Evolutionary conservation across 306 rosid species (phyloP).

Genomic region (Fragaria iinumae): DNA sequence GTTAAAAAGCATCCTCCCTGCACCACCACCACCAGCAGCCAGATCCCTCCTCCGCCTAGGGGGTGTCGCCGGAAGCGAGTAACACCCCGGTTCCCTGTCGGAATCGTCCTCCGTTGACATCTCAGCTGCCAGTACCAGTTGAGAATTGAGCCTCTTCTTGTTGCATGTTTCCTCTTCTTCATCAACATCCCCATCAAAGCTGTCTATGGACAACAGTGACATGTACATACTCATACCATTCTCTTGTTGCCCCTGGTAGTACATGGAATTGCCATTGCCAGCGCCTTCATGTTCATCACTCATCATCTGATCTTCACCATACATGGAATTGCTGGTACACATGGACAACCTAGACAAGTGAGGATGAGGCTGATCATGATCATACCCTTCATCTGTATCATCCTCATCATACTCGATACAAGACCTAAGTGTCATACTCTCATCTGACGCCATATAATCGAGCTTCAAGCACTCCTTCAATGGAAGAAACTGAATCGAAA

Average conservation of each 20-base stretch:
- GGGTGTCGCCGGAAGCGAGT: slow-evolving; percentile 64
- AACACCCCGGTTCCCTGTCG: slow-evolving; percentile 47
- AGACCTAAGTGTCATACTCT: slow-evolving; percentile 39
- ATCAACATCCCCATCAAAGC: slow-evolving; percentile 56
- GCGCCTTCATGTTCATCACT: slow-evolving; percentile 23
- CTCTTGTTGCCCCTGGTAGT: slow-evolving; percentile 5
- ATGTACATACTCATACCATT: slow-evolving; percentile 33
- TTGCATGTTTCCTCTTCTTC: slow-evolving; percentile 45
- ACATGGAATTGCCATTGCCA: slow-evolving; percentile 15
- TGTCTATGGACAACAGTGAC: slow-evolving; percentile 53
- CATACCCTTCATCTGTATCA: slow-evolving; percentile 12
- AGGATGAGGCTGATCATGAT: slow-evolving; percentile 29
- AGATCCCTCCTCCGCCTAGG: slow-evolving; percentile 28
- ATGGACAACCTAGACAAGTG: slow-evolving; percentile 67
- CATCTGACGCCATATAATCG: slow-evolving; percentile 49
- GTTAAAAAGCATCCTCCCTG: neutral
- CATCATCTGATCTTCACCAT: slow-evolving; percentile 19
- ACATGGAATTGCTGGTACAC: slow-evolving; percentile 42
- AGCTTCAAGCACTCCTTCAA: neutral
- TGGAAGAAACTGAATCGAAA: neutral
- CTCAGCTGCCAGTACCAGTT: slow-evolving; percentile 11
- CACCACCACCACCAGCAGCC: neutral
- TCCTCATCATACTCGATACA: slow-evolving; percentile 29
- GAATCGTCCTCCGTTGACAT: slow-evolving; percentile 44
- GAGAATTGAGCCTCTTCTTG: slow-evolving; percentile 15